Conservation (phyloP, 345 rosid species). For the Salix suchowensis region DNA sequence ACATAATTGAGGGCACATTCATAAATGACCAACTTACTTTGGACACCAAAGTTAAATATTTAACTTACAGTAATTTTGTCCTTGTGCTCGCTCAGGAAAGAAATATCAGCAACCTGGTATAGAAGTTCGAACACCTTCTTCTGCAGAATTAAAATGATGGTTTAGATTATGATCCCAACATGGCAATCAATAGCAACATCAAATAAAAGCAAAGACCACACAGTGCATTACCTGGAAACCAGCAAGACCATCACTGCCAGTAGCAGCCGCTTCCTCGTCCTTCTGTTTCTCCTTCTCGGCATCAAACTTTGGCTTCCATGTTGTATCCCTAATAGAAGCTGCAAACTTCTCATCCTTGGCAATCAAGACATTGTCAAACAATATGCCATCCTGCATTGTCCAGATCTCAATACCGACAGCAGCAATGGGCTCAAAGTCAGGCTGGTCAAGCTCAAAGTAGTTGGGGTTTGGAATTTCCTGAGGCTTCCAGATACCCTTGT, state of each 20-base stretch:
- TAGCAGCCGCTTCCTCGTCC: conserved; percentile 58
- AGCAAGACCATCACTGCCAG: conserved; percentile 42
- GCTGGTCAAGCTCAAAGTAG: conserved; percentile 69
- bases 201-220: background rate
- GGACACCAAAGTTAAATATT: background rate
- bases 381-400: conserved; percentile 90
- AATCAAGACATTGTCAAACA: conserved; percentile 74
- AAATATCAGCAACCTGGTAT: conserved; percentile 66
- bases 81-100: conserved; percentile 61
- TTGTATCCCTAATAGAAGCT: conserved; percentile 35
- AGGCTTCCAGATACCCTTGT: conserved; percentile 88
- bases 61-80: conserved; percentile 52
- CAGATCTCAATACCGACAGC: conserved; percentile 86
- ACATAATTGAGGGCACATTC: conserved; percentile 1
- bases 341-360: conserved; percentile 64
- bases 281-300: conserved; percentile 71
- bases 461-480: conserved; percentile 69
- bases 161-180: background rate
- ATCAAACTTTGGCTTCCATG: conserved; percentile 70
- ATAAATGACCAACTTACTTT: background rate
- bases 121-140: conserved; percentile 52
- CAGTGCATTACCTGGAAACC: conserved; percentile 36
- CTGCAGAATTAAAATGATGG: conserved; percentile 9
- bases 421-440: conserved; percentile 72
- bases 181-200: background rate